Evolutionary conservation across 2,329 filamentous ascomycete species (phyloP).

Genomic region (Aspergillus hiratsukae): DNA sequence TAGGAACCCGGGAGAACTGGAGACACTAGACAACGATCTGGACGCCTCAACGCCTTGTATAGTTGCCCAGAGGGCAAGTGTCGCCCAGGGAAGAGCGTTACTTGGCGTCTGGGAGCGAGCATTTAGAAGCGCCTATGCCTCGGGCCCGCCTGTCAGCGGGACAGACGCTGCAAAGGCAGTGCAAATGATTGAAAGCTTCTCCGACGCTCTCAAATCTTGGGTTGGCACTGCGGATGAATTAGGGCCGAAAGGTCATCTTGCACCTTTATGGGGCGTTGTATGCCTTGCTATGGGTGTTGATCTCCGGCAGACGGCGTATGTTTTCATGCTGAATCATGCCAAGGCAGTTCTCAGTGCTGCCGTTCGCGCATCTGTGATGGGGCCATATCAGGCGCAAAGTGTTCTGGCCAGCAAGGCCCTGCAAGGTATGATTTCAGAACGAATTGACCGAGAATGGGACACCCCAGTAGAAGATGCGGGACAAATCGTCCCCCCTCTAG

Average conservation of each 20-base stretch:
- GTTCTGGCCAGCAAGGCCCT: slow-evolving; percentile 52
- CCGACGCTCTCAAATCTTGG: slow-evolving; percentile 34
- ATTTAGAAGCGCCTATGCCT: slow-evolving; percentile 36
- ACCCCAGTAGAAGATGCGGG: slow-evolving; percentile 52
- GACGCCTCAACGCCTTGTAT: slow-evolving; percentile 61
- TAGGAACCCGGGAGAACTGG: slow-evolving; percentile 45
- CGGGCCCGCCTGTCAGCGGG: slow-evolving; percentile 6
- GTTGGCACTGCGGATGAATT: slow-evolving; percentile 28
- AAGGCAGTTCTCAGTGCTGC: slow-evolving; percentile 60
- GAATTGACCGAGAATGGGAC: slow-evolving; percentile 48
- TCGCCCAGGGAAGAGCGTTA: slow-evolving; percentile 57
- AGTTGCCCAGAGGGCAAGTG: slow-evolving; percentile 57
- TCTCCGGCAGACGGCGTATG: slow-evolving; percentile 52
- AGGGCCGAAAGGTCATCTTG: slow-evolving; percentile 51
- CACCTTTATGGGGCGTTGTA: slow-evolving; percentile 58
- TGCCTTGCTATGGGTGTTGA: slow-evolving; percentile 51
- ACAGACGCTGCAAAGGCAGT: slow-evolving; percentile 19
- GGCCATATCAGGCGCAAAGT: slow-evolving; percentile 60
- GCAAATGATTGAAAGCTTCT: slow-evolving; percentile 34
- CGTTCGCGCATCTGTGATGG: slow-evolving; percentile 60
- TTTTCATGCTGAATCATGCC: slow-evolving; percentile 61
- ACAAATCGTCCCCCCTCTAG: slow-evolving; percentile 57
- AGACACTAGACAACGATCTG: slow-evolving; percentile 57
- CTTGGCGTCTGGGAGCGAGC: slow-evolving; percentile 58
- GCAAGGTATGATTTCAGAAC: slow-evolving; percentile 47